phyloP scores from a whole-genome alignment of 192 early-diverging fungal species.

The Coemansia sp. region DNA sequence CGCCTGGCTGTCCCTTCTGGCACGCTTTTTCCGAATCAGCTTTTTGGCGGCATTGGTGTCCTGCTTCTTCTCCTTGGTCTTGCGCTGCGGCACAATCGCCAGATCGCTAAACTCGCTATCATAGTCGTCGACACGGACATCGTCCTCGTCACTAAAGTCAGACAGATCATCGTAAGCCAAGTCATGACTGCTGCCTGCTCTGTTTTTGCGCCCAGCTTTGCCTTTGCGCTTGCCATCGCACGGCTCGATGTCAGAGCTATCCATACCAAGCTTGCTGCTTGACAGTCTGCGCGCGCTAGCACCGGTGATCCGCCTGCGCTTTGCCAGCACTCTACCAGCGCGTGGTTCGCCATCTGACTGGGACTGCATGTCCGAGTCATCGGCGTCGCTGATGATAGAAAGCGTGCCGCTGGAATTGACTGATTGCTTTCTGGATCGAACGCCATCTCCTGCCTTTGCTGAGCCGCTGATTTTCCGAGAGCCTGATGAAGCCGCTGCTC shows the following conservation, averaged over 20 bases:
- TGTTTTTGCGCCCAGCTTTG: neutral
- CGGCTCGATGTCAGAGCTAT: neutral
- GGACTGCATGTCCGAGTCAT: neutral
- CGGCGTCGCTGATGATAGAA: neutral
- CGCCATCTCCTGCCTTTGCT: neutral
- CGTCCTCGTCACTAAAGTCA: slow-evolving; percentile 9
- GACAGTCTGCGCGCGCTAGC: neutral
- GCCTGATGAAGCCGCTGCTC: neutral
- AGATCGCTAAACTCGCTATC: slow-evolving; percentile 8
- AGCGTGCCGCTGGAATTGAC: neutral
- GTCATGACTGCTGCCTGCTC: neutral
- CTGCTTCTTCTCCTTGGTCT: neutral
- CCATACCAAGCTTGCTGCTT: neutral
- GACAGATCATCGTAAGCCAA: slow-evolving; percentile 1
- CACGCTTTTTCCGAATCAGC: slow-evolving; percentile 8
- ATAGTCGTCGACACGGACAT: slow-evolving; percentile 3
- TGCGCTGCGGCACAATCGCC: slow-evolving; percentile 11
- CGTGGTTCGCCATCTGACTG: neutral
- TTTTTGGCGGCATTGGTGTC: slow-evolving; percentile 2
- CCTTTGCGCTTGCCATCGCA: neutral
- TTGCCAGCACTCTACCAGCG: neutral
- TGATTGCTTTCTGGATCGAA: neutral
- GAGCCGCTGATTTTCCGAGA: neutral
- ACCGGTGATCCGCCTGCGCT: neutral
- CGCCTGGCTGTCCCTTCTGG: slow-evolving; percentile 23